Conservation (phyloP, 805 yeast genomes). For the Priceomyces carsonii region DNA sequence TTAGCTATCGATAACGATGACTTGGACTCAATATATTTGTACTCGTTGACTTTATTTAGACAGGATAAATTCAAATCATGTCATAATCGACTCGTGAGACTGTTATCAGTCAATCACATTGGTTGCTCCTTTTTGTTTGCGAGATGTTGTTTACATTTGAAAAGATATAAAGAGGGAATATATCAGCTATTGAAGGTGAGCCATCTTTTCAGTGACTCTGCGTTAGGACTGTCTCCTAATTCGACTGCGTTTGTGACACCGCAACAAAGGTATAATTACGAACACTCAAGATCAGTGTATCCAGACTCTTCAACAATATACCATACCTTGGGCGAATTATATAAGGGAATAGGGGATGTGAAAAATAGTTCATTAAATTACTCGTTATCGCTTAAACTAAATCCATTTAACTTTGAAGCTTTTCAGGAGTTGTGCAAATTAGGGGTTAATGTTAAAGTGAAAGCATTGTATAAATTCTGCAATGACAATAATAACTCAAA, state of each 20-base stretch:
- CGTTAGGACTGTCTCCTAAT: slow-evolving; percentile 3
- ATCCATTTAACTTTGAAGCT: slow-evolving; percentile 88
- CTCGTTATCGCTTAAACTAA: slow-evolving; percentile 65
- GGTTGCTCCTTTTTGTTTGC: slow-evolving; percentile 82
- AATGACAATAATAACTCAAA: slow-evolving; percentile 3
- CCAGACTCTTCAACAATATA: slow-evolving; percentile 77
- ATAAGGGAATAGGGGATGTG: slow-evolving; percentile 55
- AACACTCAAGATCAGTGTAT: slow-evolving; percentile 31
- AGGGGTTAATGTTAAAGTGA: slow-evolving; percentile 69
- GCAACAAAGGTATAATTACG: slow-evolving; percentile 33
- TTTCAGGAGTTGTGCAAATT: slow-evolving; percentile 70
- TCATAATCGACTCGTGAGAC: slow-evolving; percentile 39
- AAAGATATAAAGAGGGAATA: slow-evolving; percentile 62
- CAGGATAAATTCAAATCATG: slow-evolving; percentile 64
- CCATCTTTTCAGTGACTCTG: slow-evolving; percentile 28
- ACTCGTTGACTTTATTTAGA: slow-evolving; percentile 65
- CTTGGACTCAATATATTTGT: slow-evolving; percentile 64
- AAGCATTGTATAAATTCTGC: slow-evolving; percentile 46
- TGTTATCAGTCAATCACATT: slow-evolving; percentile 50
- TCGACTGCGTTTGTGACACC: slow-evolving; percentile 17
- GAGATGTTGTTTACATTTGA: slow-evolving; percentile 58
- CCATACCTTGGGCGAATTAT: slow-evolving; percentile 69
- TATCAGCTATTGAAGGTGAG: slow-evolving; percentile 36
- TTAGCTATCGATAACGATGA: slow-evolving; percentile 60
- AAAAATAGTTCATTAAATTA: slow-evolving; percentile 68